phyloP scores from a whole-genome alignment of 1,284 basidiomycete genomes.

The Golubevia sp. region DNA sequence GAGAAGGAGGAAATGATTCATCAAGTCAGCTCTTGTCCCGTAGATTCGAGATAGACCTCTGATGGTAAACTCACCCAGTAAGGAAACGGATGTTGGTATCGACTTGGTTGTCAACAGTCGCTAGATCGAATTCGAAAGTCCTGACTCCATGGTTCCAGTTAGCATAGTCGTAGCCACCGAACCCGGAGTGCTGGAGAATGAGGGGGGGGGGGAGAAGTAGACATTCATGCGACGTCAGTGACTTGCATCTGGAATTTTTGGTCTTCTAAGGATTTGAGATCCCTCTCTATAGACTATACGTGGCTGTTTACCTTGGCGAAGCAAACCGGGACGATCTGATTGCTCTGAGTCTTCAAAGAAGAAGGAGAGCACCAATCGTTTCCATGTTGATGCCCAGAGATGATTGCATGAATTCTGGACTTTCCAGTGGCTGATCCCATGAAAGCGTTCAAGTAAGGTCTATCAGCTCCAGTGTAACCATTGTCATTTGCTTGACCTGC shows the following conservation, averaged over 20 bases:
- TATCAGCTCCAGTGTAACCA: conserved; percentile 12
- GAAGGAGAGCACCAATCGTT: conserved; percentile 11
- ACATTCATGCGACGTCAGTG: no score
- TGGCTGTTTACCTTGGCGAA: no score
- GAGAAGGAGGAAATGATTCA: no score
- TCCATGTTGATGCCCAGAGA: conserved; percentile 14
- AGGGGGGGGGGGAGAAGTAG: no score
- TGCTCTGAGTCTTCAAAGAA: not conserved
- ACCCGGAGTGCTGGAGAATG: conserved; percentile 14
- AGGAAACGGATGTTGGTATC: conserved; percentile 10
- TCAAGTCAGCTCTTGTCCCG: no score
- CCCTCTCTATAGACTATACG: no score
- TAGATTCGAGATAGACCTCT: no score
- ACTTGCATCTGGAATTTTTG: no score
- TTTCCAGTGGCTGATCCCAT: conserved; percentile 3
- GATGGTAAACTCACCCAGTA: no score
- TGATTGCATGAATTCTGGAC: conserved; percentile 12
- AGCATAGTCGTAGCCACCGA: conserved; percentile 14
- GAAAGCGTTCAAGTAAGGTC: conserved; percentile 11
- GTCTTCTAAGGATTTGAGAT: no score
- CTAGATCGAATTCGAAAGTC: conserved; percentile 11
- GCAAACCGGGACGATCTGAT: conserved; percentile 10
- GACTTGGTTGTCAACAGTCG: conserved; percentile 5
- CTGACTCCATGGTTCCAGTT: conserved; percentile 14
- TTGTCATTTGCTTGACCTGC: conserved; percentile 1